These are phyloP conservation scores for Dothidotthia symphoricarpi DNA, from an alignment of 2,329 filamentous ascomycete genomes.

Conservation along the genomic window DNA sequence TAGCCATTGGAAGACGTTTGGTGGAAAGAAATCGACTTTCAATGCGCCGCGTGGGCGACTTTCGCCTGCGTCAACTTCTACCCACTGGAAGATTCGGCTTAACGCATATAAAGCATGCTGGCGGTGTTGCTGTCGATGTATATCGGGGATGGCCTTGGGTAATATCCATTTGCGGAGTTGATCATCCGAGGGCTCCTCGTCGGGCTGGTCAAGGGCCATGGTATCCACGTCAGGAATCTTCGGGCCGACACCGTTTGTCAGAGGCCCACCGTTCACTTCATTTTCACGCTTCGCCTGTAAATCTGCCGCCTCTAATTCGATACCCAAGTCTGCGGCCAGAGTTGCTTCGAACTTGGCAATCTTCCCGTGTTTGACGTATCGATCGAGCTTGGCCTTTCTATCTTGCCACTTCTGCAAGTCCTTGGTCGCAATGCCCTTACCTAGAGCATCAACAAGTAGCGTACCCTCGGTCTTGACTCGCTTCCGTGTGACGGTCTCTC, in stretches of 20 bases:
- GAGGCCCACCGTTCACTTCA: constrained; percentile 17
- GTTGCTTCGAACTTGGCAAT: constrained; percentile 44
- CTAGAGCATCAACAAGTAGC: constrained; percentile 70
- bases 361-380: constrained; percentile 36
- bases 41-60: constrained; percentile 23
- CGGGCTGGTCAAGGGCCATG: constrained; percentile 16
- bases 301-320: constrained; percentile 29
- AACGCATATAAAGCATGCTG: constrained; percentile 61
- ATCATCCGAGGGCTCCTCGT: constrained; percentile 17
- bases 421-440: constrained; percentile 54
- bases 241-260: constrained; percentile 23
- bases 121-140: constrained; percentile 60
- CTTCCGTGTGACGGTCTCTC: constrained; percentile 34
- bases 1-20: constrained; percentile 58
- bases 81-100: constrained; percentile 48
- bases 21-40: constrained; percentile 48
- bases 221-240: constrained; percentile 19
- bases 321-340: constrained; percentile 41
- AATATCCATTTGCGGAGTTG: constrained; percentile 51
- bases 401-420: constrained; percentile 31
- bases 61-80: constrained; percentile 12
- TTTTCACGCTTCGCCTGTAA: constrained; percentile 17
- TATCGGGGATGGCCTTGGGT: constrained; percentile 28
- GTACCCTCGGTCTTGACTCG: constrained; percentile 47
- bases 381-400: constrained; percentile 38